Conservation (phyloP, 352 stramenopile genomes). For the Globisporangium echinulatum region DNA sequence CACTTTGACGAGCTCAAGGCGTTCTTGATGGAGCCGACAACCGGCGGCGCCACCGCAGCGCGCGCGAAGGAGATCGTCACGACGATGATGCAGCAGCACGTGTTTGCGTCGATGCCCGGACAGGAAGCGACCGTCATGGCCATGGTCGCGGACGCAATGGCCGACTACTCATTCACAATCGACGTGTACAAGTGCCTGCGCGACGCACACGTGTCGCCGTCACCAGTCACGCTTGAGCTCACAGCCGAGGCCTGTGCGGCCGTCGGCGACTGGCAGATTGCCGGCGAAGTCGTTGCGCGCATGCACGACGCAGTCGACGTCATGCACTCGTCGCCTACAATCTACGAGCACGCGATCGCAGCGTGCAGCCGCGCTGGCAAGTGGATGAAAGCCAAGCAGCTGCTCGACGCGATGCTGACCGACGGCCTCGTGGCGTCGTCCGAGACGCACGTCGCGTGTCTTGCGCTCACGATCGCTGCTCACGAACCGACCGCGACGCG, state of each 20-base stretch:
- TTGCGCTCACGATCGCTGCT: constrained; percentile 41
- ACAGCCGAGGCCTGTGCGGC: constrained; percentile 47
- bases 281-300: constrained; percentile 54
- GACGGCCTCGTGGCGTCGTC: constrained; percentile 47
- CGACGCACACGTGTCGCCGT: constrained; percentile 46
- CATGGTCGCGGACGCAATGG: constrained; percentile 62
- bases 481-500: constrained; percentile 50
- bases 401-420: constrained; percentile 55
- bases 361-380: constrained; percentile 45
- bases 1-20: constrained; percentile 60
- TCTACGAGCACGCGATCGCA: constrained; percentile 69
- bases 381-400: constrained; percentile 66
- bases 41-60: constrained; percentile 21
- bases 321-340: constrained; percentile 57
- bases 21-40: constrained; percentile 44
- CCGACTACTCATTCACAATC: constrained; percentile 47
- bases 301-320: constrained; percentile 65
- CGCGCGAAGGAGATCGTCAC: constrained; percentile 36
- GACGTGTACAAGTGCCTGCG: constrained; percentile 55
- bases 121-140: constrained; percentile 74
- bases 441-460: constrained; percentile 41
- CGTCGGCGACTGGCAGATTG: constrained; percentile 45
- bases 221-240: constrained; percentile 65
- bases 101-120: constrained; percentile 59
- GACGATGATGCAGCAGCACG: constrained; percentile 46